Base-by-base conservation (phyloP, 164 flowering plant genomes). In the grape (Vitis vinifera) region DNA sequence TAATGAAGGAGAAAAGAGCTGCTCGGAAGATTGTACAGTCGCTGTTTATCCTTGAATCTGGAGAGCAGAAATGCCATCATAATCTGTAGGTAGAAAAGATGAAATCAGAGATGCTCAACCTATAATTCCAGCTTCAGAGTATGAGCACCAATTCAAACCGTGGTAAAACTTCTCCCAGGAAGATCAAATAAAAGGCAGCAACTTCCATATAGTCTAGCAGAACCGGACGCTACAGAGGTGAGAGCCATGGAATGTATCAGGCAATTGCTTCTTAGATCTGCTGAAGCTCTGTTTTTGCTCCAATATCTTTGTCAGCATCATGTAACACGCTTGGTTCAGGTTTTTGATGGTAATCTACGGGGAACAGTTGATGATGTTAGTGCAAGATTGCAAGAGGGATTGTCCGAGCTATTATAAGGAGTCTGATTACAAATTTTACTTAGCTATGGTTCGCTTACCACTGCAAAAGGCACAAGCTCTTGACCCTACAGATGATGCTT, bases 341-440 rank as follows among this genome's bases (percentile, higher is more conserved):
- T 79, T 8, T 86, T 93, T 72, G 95, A 91, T 82, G 84, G 83
- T 63, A 83, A 68, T 73, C 65, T 81, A 30, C 75, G 70, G 87
- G 98, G 98, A 11, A 93, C 98, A 15, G 98, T 96, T 27, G 94
- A 91, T 80, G 98, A 96, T 75, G 89, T 96, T 59, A 96, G 98
- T 82, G 89, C 81, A 52, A 91, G 85, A 77, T 74, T 96, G 55
- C 86, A 91, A 1, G 97, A 91, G 62, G 98, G 99, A n/a, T 70
- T 96, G 99, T 73, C 98, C 99, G n/a, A 96, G 99, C 81, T 96
- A 87, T 77, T 96, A 77, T 73, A 93, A 90, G 84, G 99, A 96
- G 76, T 86, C 97, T 64, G 98, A 96, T 82, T 82, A 93, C 88
- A 96, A 90, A 65, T 96, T 96, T 69, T 96, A 84, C 82, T 79